A percentile compares a stretch with the other conserved stretches of the same genome.
Evolutionary conservation across 495 filamentous ascomycete species (phyloP).

Genomic region (Penicillium argentinense): DNA sequence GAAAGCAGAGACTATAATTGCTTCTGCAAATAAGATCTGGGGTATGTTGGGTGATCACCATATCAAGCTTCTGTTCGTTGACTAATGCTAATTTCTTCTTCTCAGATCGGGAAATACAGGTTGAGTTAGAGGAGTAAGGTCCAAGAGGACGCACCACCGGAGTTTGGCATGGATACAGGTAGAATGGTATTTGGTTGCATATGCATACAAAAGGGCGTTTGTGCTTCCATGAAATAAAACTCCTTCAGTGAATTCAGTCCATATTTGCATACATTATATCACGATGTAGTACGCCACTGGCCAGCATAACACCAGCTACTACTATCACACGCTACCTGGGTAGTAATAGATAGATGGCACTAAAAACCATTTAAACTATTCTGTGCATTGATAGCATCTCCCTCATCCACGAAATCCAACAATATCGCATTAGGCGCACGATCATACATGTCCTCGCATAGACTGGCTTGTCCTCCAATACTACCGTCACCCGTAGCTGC

Average conservation of each 20-base stretch:
- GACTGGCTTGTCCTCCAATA: constrained; percentile 55
- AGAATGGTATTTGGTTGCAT: background rate
- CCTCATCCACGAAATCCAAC: constrained; percentile 67
- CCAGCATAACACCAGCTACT: no score
- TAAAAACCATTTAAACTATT: constrained; percentile 58
- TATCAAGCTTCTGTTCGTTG: background rate
- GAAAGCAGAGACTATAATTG: constrained; percentile 69
- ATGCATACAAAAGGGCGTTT: background rate
- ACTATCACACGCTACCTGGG: no score
- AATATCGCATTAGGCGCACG: constrained; percentile 59
- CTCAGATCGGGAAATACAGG: constrained; percentile 43
- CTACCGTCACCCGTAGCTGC: constrained; percentile 50
- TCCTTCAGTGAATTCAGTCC: no score
- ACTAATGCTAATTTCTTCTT: background rate
- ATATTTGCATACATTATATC: no score
- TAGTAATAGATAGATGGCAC: no score
- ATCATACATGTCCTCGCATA: constrained; percentile 55
- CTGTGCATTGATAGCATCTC: constrained; percentile 57
- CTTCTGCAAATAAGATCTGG: constrained; percentile 71
- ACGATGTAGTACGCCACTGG: no score
- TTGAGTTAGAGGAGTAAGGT: constrained; percentile 42
- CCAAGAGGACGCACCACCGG: background rate
- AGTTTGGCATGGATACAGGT: constrained; percentile 1
- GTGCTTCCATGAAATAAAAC: no score
- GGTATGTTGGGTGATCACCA: constrained; percentile 40